These are phyloP conservation scores for Erysimum cheiri DNA, from an alignment of 441 rosid species.

Conservation along the genomic window DNA sequence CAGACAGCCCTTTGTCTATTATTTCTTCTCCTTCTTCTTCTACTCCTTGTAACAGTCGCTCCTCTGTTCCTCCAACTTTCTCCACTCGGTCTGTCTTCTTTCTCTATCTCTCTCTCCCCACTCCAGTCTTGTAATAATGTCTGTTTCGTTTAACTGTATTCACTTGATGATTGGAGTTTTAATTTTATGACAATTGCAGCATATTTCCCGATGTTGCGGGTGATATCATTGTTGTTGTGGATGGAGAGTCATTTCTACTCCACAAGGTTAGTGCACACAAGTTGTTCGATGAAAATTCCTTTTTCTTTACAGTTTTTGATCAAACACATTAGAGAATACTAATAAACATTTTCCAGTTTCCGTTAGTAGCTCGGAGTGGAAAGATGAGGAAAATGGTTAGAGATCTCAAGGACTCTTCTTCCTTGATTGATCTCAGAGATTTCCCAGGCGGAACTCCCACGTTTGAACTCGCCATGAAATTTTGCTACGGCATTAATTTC, in stretches of 20 bases:
- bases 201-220: slow-evolving; percentile 90
- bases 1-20: slow-evolving; percentile 31
- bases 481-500: slow-evolving; percentile 87
- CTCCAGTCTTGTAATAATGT: slow-evolving; percentile 9
- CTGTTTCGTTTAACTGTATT: neutral
- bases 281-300: neutral
- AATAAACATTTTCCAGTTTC: slow-evolving; percentile 58
- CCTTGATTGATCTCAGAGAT: slow-evolving; percentile 62
- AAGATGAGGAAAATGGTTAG: slow-evolving; percentile 78
- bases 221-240: slow-evolving; percentile 76
- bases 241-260: slow-evolving; percentile 79
- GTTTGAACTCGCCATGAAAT: slow-evolving; percentile 86
- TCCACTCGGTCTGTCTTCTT: slow-evolving; percentile 58
- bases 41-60: slow-evolving; percentile 43
- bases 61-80: slow-evolving; percentile 53
- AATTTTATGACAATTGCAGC: slow-evolving; percentile 44
- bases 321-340: neutral
- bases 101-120: neutral
- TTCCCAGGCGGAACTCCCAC: slow-evolving; percentile 78
- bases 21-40: slow-evolving; percentile 52
- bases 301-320: neutral
- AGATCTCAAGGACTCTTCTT: slow-evolving; percentile 58
- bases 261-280: slow-evolving; percentile 66
- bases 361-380: slow-evolving; percentile 84
- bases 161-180: neutral